These are phyloP conservation scores for Russula vinacea DNA, from an alignment of 768 basidiomycete species.

Conservation along the genomic window DNA sequence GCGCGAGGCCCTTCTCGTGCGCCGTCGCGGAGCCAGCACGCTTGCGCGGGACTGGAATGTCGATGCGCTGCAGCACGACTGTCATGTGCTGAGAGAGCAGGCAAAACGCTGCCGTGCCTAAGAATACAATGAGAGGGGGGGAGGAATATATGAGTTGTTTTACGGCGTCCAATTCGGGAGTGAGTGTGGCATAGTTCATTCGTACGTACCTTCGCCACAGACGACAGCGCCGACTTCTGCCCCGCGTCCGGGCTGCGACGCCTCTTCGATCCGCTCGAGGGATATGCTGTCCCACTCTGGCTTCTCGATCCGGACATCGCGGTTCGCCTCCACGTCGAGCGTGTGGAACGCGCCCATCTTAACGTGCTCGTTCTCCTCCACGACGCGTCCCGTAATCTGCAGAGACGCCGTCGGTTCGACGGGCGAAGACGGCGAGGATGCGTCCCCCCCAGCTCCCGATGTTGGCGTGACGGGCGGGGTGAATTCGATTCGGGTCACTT, in stretches of 20 bases:
- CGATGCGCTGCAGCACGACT: constrained; percentile 83
- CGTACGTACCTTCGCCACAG: constrained; percentile 71
- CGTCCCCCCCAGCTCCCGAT: constrained; percentile 41
- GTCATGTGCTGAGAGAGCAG: constrained; percentile 97
- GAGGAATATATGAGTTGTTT: neutral
- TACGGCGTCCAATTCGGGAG: neutral
- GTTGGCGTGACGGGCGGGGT: constrained; percentile 60
- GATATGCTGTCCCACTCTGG: constrained; percentile 94
- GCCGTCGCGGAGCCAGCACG: constrained; percentile 76
- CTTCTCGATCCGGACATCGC: constrained; percentile 89
- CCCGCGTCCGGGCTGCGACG: constrained; percentile 88
- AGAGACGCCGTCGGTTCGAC: constrained; percentile 53
- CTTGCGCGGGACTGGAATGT: constrained; percentile 87
- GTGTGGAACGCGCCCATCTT: constrained; percentile 94
- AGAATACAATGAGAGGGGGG: neutral
- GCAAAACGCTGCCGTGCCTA: constrained; percentile 87
- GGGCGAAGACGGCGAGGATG: constrained; percentile 30
- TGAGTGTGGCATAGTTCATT: neutral
- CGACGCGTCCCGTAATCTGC: constrained; percentile 84
- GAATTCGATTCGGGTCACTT: constrained; percentile 77
- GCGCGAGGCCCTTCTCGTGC: constrained; percentile 86
- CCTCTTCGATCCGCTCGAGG: constrained; percentile 74
- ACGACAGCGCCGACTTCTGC: constrained; percentile 97
- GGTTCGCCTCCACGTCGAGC: constrained; percentile 86
- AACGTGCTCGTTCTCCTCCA: constrained; percentile 82